These are phyloP conservation scores for Vanrija pseudolonga DNA, from an alignment of 1,284 basidiomycete genomes.

Conservation along the genomic window DNA sequence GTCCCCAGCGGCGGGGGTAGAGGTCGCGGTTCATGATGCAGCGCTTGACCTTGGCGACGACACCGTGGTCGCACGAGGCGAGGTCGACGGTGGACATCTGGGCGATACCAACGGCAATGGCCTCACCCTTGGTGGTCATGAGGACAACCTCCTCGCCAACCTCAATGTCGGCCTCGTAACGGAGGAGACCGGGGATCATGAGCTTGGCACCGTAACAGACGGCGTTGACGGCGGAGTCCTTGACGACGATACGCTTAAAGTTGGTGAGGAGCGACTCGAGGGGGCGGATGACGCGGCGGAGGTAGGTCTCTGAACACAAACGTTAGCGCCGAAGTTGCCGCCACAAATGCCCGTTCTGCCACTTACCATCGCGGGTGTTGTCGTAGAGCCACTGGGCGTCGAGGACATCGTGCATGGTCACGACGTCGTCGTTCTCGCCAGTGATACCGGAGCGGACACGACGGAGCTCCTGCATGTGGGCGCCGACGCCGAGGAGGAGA, in stretches of 20 bases:
- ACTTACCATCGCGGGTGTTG: constrained; percentile 91
- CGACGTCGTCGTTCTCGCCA: constrained; percentile 96
- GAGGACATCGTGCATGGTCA: constrained; percentile 99
- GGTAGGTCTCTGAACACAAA: constrained; percentile 72
- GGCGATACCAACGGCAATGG: constrained; percentile 94
- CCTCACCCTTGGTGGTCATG: constrained; percentile 99
- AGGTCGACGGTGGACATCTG: constrained; percentile 99
- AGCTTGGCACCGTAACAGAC: constrained; percentile 99
- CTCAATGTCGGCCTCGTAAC: constrained; percentile 95
- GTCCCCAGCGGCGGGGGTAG: constrained; percentile 96
- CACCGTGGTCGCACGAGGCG: constrained; percentile 96
- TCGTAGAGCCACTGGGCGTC: constrained; percentile 99
- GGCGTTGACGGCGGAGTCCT: constrained; percentile 98
- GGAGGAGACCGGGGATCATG: constrained; percentile 97
- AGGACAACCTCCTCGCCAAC: constrained; percentile 96
- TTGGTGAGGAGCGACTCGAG: constrained; percentile 90
- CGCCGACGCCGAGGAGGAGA: constrained; percentile 90
- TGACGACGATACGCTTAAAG: constrained; percentile 98
- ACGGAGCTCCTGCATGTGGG: constrained; percentile 98
- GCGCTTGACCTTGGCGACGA: constrained; percentile 98
- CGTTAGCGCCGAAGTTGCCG: background rate
- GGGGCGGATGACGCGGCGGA: constrained; percentile 90
- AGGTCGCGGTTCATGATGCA: constrained; percentile 99
- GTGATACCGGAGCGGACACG: constrained; percentile 93
- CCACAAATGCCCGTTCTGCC: background rate